Evolutionary conservation across 352 stramenopile species (phyloP), one percentile per base, ranked within the genome.

Genomic region (Phytophthora ramorum): DNA sequence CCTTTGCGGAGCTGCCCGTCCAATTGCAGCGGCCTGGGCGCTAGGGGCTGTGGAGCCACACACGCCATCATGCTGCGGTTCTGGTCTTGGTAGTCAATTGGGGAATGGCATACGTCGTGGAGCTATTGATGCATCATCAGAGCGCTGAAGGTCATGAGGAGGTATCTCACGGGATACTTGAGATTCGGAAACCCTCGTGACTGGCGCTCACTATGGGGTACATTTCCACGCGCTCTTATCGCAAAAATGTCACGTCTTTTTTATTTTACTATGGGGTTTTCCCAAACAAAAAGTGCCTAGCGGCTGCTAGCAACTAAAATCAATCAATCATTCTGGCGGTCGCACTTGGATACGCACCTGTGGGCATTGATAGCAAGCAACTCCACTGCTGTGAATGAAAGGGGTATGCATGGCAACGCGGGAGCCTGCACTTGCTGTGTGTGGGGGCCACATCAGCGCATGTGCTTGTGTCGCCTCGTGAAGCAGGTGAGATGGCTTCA

Each of bases 51-150:
- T 6, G 43, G 51, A 16, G 59, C 26, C 10, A 66, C 30, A 14
- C 70, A 78, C n/a, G 70, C 70, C 17, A 74, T 55, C 65, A 78
- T 78, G 34, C 12, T 68, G 38, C 3, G 9, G 0, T 20, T 34
- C n/a, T 6, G 30, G 6, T 30, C 26, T 69, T 35, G 35, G 17
- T 14, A 40, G 47, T 49, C 37, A 37, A 49, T 75, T 46, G 22
- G n/a, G 48, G 48, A 76, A 57, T 74, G 64, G 16, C 35, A 22
- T 20, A 7, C n/a, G 16, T 4, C 16, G 16, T 52, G 44, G 6
- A 37, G 45, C n/a, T 22, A 47, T 47, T 37, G 60, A 63, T 67
- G 50, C 61, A 71, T 76, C 56, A 67, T 60, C 51, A 66, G 58
- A 38, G 6, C 22, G n/a, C 54, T 70, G 66, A 67, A 68, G 66